Percentiles rank a stretch among this genome's conserved stretches.
Evolutionary conservation across 2,329 filamentous ascomycete species (phyloP).

Genomic region (Neoarthrinium moseri): DNA sequence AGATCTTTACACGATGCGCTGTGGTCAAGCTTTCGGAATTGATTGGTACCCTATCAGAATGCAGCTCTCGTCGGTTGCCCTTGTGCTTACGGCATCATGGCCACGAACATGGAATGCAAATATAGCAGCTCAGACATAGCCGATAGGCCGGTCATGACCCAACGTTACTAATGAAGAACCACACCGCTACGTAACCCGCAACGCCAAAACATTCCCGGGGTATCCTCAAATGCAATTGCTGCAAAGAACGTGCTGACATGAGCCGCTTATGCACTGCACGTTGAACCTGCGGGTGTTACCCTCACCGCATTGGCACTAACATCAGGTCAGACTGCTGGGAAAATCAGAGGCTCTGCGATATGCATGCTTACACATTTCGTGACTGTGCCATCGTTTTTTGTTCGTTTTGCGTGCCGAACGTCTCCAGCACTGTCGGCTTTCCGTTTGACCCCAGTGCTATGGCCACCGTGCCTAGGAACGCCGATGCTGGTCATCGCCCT

Average conservation of each 20-base stretch:
- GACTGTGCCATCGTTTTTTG: not conserved
- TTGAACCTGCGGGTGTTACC: conserved; percentile 9
- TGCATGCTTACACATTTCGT: conserved; percentile 12
- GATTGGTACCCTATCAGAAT: too few relatives aligned
- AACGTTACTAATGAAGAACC: not conserved
- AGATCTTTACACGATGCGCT: too few relatives aligned
- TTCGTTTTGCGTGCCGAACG: conserved; percentile 1
- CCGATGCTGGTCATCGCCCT: not conserved
- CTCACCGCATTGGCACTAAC: conserved; percentile 21
- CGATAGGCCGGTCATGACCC: not conserved
- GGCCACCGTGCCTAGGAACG: not conserved
- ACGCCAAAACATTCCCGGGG: too few relatives aligned
- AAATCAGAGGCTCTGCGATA: not conserved
- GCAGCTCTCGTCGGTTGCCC: too few relatives aligned
- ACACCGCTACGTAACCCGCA: not conserved
- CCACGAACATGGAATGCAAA: not conserved
- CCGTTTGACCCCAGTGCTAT: conserved; percentile 2
- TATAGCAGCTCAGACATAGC: not conserved
- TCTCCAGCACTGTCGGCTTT: conserved; percentile 5
- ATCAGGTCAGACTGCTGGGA: not conserved
- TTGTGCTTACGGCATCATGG: conserved; percentile 5
- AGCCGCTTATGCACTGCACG: conserved; percentile 5
- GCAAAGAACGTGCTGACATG: conserved; percentile 11
- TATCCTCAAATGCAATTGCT: conserved; percentile 4
- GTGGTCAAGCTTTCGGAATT: too few relatives aligned